These are phyloP conservation scores for Calonectria multiphialidica DNA, from an alignment of 2,329 filamentous ascomycete species.

Conservation along the genomic window DNA sequence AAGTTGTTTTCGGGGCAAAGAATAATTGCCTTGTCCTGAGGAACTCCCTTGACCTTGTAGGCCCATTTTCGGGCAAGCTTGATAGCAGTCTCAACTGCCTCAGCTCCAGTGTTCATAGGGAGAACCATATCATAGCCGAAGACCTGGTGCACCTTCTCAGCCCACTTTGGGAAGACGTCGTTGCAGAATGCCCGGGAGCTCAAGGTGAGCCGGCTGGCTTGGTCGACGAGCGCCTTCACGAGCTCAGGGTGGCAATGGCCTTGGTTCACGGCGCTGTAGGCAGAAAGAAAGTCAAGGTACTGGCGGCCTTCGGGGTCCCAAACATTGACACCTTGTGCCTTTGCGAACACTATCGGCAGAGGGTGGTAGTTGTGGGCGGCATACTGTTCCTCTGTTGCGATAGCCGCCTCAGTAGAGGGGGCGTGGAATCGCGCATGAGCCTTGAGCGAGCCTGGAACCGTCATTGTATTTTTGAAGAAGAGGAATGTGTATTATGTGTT, in stretches of 20 bases:
- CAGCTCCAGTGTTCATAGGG: slow-evolving; percentile 97
- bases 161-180: slow-evolving; percentile 96
- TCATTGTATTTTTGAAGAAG: not conserved
- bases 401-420: slow-evolving; percentile 81
- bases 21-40: slow-evolving; percentile 15
- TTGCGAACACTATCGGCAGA: slow-evolving; percentile 91
- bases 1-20: slow-evolving; percentile 93
- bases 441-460: not conserved
- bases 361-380: slow-evolving; percentile 99
- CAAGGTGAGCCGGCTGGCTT: slow-evolving; percentile 89
- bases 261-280: slow-evolving; percentile 98
- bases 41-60: slow-evolving; percentile 25
- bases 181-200: slow-evolving; percentile 97
- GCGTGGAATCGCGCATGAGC: slow-evolving; percentile 73
- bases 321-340: slow-evolving; percentile 86
- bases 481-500: not conserved
- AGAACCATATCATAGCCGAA: slow-evolving; percentile 98
- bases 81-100: slow-evolving; percentile 59
- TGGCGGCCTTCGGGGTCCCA: slow-evolving; percentile 98
- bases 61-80: slow-evolving; percentile 33
- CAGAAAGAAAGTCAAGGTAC: slow-evolving; percentile 95
- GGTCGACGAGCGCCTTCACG: slow-evolving; percentile 88
- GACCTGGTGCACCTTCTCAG: slow-evolving; percentile 87
- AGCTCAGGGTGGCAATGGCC: slow-evolving; percentile 98
- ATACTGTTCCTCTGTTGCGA: slow-evolving; percentile 82